A percentile compares a stretch with the other conserved stretches of the same genome.
Conservation (phyloP, 768 basidiomycete genomes). For the Trametes gibbosa region DNA sequence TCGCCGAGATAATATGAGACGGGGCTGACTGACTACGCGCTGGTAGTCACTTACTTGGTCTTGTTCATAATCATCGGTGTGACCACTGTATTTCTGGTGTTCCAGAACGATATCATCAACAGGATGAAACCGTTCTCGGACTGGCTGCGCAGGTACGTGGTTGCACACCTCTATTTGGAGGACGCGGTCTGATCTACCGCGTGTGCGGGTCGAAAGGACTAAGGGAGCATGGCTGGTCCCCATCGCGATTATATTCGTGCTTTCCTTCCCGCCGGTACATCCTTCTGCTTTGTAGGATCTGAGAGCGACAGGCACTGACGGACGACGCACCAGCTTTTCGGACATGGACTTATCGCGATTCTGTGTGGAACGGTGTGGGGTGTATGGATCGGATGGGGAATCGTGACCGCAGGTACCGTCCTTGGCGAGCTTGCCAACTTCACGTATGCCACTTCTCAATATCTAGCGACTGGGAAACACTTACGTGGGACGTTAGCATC, state of each 20-base stretch:
- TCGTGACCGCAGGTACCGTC: conserved; percentile 78
- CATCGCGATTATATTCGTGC: neutral
- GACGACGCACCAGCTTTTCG: conserved; percentile 57
- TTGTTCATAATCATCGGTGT: conserved; percentile 27
- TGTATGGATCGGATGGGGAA: conserved; percentile 79
- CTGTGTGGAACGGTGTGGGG: conserved; percentile 90
- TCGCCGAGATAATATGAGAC: no score
- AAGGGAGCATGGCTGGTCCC: neutral
- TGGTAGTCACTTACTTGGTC: neutral
- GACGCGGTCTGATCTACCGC: neutral
- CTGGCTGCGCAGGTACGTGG: neutral
- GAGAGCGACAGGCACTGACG: neutral
- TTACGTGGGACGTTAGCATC: conserved; percentile 42
- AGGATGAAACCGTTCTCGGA: conserved; percentile 62
- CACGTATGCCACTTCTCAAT: conserved; percentile 41
- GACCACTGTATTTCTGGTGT: conserved; percentile 37
- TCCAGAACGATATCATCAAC: conserved; percentile 55
- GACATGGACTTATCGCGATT: conserved; percentile 86
- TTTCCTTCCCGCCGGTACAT: neutral
- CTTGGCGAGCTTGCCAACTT: conserved; percentile 85
- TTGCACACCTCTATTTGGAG: neutral
- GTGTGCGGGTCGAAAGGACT: neutral
- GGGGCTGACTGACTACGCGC: no score
- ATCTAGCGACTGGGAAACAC: no score
- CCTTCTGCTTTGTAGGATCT: neutral